Base-by-base conservation (phyloP, 345 rosid species). In the Microcos paniculata region DNA sequence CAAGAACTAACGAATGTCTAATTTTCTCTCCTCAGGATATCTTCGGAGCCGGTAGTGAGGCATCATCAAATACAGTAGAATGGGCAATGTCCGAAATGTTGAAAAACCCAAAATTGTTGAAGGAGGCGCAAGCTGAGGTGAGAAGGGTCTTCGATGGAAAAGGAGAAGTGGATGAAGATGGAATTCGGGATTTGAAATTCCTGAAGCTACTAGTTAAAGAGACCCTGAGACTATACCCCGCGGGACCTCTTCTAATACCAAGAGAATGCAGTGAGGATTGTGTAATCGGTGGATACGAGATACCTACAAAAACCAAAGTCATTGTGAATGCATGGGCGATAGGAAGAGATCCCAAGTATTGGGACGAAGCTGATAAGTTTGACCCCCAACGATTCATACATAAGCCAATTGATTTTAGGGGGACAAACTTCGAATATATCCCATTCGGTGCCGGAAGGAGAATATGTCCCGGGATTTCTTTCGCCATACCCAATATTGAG, bases 61-160 rank as follows among this genome's bases (percentile, higher is more conserved):
- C 76, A 61, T 40, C 76, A 8, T 21, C 76, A 63, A 42, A 65
- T 8, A 12, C 21, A 1, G 53, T 55, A 18, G 66, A 72, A 21
- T 23, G 51, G 70, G 31, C 51, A 13, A 42, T 1, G 12, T 59
- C 43, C 19, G 76, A 73, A 61, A 8, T 73, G 38, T 24, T 73
- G 19, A 73, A 6, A 62, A 61, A 61, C 45, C 76, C 76, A 19
- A 73, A 2, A 6, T 10, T 45, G 13, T 26, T 73, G 69, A 2
- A 52, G 33, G 31, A 73, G 65, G 76, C 58, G 10, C 76, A 73
- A 46, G 45, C 18, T 43, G 76, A 73, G 58, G 57, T 61, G 28
- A 73, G 76, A 31, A 14, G 24, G 16, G 58, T 45, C 6, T 72
- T 72, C 19, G 40, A 57, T 15, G 24, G 10, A 6, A 72, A 40